These are phyloP conservation scores for Barbarea vulgaris DNA, from an alignment of 345 rosid genomes.

Conservation along the genomic window DNA sequence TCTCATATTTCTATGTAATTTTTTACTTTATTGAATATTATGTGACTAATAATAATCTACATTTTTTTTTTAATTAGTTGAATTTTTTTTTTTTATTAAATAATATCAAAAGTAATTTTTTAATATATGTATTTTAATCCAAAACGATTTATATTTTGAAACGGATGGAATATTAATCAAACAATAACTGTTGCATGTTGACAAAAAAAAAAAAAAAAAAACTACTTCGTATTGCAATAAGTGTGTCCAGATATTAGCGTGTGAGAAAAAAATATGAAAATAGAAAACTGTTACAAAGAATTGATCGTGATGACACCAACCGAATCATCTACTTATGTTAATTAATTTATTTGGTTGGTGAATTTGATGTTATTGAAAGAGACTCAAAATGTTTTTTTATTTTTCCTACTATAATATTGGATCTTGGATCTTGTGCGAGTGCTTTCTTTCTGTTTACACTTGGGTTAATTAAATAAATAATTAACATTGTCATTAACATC, in stretches of 20 bases:
- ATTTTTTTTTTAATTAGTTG: no score
- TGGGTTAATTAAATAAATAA: conserved; percentile 17
- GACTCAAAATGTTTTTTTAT: conserved; percentile 22
- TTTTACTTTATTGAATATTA: no score
- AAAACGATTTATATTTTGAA: no score
- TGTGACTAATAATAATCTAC: no score
- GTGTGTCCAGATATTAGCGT: conserved; percentile 3
- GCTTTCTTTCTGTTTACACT: conserved; percentile 36
- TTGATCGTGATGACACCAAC: conserved; percentile 30
- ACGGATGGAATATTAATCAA: not conserved
- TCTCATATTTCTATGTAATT: no score
- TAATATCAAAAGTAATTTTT: no score
- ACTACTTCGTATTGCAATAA: not conserved
- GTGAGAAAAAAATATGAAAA: not conserved
- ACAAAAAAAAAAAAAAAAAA: not conserved
- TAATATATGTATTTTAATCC: no score
- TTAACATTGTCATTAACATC: conserved; percentile 40
- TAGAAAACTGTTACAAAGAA: conserved; percentile 17
- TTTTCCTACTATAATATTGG: conserved; percentile 5
- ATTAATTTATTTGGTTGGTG: conserved; percentile 31
- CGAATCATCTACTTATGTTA: conserved; percentile 18
- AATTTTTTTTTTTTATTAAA: no score
- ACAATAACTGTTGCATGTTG: not conserved
- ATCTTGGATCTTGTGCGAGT: conserved; percentile 50
- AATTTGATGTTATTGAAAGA: conserved; percentile 37